Evolutionary conservation across 2,329 filamentous ascomycete genomes (phyloP).

Genomic region (Ustulina deusta): DNA sequence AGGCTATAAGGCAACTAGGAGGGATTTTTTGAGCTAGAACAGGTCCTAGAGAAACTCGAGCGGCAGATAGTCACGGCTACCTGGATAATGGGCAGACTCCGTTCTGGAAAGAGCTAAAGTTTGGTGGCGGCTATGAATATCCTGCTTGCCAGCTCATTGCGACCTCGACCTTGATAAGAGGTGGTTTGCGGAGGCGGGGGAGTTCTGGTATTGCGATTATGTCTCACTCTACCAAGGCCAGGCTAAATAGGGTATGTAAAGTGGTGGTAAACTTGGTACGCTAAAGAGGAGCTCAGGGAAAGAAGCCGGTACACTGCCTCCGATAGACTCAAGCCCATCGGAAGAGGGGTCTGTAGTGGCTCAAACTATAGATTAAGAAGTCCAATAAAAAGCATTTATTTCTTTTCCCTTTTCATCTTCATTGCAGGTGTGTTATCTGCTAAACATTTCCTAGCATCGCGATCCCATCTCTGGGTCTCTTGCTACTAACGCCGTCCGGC

Average conservation of each 20-base stretch:
- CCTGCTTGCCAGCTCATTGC: not conserved
- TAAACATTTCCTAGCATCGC: not conserved
- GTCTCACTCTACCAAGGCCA: not conserved
- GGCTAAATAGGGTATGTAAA: not conserved
- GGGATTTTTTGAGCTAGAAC: not conserved
- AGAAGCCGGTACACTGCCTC: not conserved
- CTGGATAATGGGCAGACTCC: not conserved
- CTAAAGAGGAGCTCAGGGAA: not conserved
- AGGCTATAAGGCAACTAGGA: not conserved
- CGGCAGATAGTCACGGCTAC: not conserved
- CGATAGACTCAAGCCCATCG: not conserved
- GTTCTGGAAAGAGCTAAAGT: not conserved
- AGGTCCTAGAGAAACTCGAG: not conserved
- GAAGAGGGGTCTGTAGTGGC: not conserved
- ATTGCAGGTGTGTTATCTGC: not conserved
- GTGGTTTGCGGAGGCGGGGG: not conserved
- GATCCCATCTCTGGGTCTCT: too few species aligned
- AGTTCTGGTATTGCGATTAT: not conserved
- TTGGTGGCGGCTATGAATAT: not conserved
- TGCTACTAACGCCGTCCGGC: too few species aligned
- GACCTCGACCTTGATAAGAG: not conserved
- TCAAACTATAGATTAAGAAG: not conserved
- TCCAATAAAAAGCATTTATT: not conserved
- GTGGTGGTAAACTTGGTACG: not conserved
- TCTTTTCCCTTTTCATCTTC: not conserved